Percentiles rank a stretch among this genome's conserved stretches.
These are phyloP conservation scores for Collybiopsis confluens DNA, from an alignment of 768 basidiomycete genomes.

Conservation along the genomic window DNA sequence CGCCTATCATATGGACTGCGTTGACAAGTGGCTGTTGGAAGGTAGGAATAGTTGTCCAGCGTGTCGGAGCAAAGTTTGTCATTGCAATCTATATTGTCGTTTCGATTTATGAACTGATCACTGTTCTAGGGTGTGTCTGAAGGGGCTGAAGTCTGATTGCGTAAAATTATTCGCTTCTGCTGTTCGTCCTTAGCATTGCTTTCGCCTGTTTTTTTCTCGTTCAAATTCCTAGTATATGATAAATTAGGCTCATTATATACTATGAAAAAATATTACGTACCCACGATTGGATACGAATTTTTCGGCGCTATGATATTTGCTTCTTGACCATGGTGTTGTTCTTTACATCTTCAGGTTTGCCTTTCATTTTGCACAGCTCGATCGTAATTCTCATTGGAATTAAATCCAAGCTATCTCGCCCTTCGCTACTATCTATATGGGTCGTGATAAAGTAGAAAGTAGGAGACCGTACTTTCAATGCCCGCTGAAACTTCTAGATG, in stretches of 20 bases:
- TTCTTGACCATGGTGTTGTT: constrained; percentile 53
- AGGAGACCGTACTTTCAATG: constrained; percentile 20
- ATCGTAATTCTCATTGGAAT: constrained; percentile 10
- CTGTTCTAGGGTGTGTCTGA: constrained; percentile 1
- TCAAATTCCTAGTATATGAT: not conserved
- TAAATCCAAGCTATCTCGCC: constrained; percentile 49
- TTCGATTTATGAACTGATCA: not conserved
- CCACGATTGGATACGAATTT: too few species aligned
- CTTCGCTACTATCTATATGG: constrained; percentile 83
- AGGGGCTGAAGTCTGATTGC: not conserved
- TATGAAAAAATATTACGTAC: too few species aligned
- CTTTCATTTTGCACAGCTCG: constrained; percentile 2
- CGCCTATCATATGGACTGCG: constrained; percentile 85
- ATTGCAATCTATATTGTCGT: not conserved
- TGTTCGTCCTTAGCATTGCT: not conserved
- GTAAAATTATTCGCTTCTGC: not conserved
- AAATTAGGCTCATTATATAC: too few species aligned
- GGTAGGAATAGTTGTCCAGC: constrained; percentile 92
- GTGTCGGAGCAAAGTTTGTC: constrained; percentile 70
- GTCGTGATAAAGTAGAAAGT: constrained; percentile 96
- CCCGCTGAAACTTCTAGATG: not conserved
- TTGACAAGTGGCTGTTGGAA: constrained; percentile 83
- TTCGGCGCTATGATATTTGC: too few species aligned
- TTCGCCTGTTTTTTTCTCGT: not conserved
- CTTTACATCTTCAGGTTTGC: constrained; percentile 51